These are phyloP conservation scores for Pachysandra terminalis DNA, from an alignment of 164 flowering plant genomes.

Conservation along the genomic window DNA sequence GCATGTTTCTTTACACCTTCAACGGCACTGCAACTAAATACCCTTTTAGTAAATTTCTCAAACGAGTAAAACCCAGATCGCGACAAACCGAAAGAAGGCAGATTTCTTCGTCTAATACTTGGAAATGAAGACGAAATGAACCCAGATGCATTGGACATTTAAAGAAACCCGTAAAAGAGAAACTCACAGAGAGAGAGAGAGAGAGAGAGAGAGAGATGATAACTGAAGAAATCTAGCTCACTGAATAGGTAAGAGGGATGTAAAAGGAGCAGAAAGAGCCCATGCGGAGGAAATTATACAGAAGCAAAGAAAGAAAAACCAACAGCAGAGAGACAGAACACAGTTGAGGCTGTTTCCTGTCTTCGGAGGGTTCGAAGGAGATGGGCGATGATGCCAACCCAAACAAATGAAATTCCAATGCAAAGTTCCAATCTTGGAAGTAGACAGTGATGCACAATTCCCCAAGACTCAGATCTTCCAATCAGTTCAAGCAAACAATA, in stretches of 20 bases:
- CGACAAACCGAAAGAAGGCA: constrained; percentile 23
- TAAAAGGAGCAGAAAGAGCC: constrained; percentile 8
- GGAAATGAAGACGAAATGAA: constrained; percentile 38
- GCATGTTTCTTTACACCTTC: constrained; percentile 31
- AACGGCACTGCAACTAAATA: constrained; percentile 31
- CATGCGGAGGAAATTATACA: constrained; percentile 12
- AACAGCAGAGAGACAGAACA: neutral
- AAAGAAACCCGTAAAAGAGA: neutral
- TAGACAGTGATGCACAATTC: too few relatives aligned
- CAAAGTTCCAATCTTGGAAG: neutral
- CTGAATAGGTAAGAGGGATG: constrained; percentile 4
- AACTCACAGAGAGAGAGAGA: neutral
- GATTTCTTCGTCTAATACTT: constrained; percentile 28
- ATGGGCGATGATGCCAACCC: constrained; percentile 13
- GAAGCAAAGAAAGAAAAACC: neutral
- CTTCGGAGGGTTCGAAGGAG: constrained; percentile 13
- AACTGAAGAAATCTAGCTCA: constrained; percentile 7
- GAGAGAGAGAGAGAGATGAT: neutral
- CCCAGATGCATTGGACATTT: constrained; percentile 60
- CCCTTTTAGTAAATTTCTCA: constrained; percentile 23
- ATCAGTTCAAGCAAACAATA: too few relatives aligned
- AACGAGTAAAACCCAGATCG: constrained; percentile 41
- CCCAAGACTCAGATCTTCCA: too few relatives aligned
- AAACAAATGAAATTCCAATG: constrained; percentile 9
- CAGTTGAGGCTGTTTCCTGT: neutral